Evolutionary conservation across 306 rosid species (phyloP).

Genomic region (Abrus pulchellus): DNA sequence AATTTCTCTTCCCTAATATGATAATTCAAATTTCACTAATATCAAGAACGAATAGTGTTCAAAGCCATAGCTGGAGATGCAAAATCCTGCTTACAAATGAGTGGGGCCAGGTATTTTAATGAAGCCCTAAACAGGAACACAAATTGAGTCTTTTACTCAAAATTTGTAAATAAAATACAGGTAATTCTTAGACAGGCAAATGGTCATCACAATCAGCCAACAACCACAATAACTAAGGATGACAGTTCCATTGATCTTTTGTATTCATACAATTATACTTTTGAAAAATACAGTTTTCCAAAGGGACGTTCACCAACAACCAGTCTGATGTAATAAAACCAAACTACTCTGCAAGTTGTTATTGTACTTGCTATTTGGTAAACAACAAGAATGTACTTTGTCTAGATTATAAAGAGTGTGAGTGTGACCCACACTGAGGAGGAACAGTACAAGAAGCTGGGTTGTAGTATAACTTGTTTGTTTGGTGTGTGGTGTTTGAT

Average conservation of each 20-base stretch:
- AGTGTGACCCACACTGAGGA: background rate
- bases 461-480: background rate
- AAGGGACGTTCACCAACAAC: conserved; percentile 23
- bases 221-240: conserved; percentile 18
- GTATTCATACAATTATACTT: background rate
- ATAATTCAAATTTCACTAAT: conserved; percentile 31
- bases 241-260: conserved; percentile 6
- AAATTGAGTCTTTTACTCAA: conserved; percentile 14
- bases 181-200: conserved; percentile 3
- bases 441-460: background rate
- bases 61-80: conserved; percentile 38
- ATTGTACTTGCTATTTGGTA: background rate
- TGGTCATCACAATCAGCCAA: conserved; percentile 33
- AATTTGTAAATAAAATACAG: background rate
- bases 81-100: conserved; percentile 33
- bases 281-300: conserved; percentile 10
- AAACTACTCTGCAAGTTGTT: conserved; percentile 12
- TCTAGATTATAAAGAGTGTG: background rate
- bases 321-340: conserved; percentile 4
- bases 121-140: conserved; percentile 24
- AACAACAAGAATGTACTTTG: conserved; percentile 13
- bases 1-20: conserved; percentile 36
- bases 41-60: conserved; percentile 33
- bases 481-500: background rate
- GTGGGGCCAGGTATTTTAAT: conserved; percentile 3